phyloP scores from a whole-genome alignment of 2,329 filamentous ascomycete species.

The Claviceps pazoutovae region DNA sequence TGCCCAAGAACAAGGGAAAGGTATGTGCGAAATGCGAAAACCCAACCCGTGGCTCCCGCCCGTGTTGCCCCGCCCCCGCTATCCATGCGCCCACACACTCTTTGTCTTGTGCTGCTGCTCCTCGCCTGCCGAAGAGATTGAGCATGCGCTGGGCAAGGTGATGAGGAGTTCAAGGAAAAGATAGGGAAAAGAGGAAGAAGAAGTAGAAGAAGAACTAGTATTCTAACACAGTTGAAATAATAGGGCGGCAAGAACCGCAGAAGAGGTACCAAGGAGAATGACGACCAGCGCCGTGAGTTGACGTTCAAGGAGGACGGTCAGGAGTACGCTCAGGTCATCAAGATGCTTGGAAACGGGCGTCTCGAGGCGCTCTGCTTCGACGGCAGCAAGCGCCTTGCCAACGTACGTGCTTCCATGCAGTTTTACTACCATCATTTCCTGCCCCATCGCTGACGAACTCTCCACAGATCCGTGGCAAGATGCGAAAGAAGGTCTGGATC shows the following conservation, averaged over 20 bases:
- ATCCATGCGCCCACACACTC: slow-evolving; percentile 3
- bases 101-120: neutral
- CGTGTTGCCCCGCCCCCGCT: slow-evolving; percentile 17
- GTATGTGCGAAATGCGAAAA: slow-evolving; percentile 35
- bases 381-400: slow-evolving; percentile 39
- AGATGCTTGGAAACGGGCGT: slow-evolving; percentile 93
- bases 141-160: neutral
- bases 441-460: neutral
- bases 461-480: slow-evolving; percentile 60
- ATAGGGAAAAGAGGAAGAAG: neutral
- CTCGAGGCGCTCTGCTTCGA: slow-evolving; percentile 93
- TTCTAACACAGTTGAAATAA: slow-evolving; percentile 19
- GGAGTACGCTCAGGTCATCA: slow-evolving; percentile 44
- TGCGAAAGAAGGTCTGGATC: slow-evolving; percentile 99
- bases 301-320: slow-evolving; percentile 99
- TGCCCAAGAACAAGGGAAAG: slow-evolving; percentile 99
- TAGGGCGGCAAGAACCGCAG: slow-evolving; percentile 96
- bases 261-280: slow-evolving; percentile 98
- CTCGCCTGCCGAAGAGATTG: neutral
- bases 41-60: neutral
- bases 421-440: neutral
- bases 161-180: neutral
- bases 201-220: neutral
- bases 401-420: slow-evolving; percentile 18
- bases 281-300: slow-evolving; percentile 97